These are phyloP conservation scores for Lecanosticta acicola DNA, from an alignment of 2,329 filamentous ascomycete species.

Conservation along the genomic window DNA sequence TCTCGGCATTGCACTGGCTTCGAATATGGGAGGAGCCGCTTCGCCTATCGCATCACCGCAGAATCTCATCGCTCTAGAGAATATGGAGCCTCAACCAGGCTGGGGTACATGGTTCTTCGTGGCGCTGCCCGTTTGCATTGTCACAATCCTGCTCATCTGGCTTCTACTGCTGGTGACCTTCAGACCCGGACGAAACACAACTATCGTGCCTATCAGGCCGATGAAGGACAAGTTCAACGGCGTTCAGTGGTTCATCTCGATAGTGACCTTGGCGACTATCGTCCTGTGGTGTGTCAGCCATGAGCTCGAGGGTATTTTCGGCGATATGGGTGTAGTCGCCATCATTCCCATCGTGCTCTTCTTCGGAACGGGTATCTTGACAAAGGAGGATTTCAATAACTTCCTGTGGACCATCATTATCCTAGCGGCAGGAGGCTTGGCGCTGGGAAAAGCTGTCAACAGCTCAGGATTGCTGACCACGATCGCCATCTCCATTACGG, in stretches of 20 bases:
- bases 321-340: conserved; percentile 97
- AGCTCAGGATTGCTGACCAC: conserved; percentile 88
- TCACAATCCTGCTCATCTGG: conserved; percentile 88
- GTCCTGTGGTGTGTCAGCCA: conserved; percentile 87
- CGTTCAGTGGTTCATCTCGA: conserved; percentile 85
- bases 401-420: conserved; percentile 99
- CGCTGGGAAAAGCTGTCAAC: conserved; percentile 88
- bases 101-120: conserved; percentile 99
- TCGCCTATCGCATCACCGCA: conserved; percentile 96
- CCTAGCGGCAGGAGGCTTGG: conserved; percentile 85
- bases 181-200: conserved; percentile 75
- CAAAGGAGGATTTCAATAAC: conserved; percentile 99
- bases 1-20: conserved; percentile 87
- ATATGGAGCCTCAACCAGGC: conserved; percentile 85
- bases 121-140: conserved; percentile 82
- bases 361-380: conserved; percentile 92
- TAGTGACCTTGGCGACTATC: conserved; percentile 80
- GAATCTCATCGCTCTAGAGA: conserved; percentile 92
- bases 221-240: conserved; percentile 84
- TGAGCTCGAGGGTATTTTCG: conserved; percentile 79
- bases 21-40: conserved; percentile 92
- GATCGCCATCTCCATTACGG: conserved; percentile 72
- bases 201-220: conserved; percentile 83
- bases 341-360: conserved; percentile 94
- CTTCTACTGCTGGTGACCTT: conserved; percentile 77